Base-by-base conservation (phyloP, 768 basidiomycete genomes). In the Lactifluus rugatus region DNA sequence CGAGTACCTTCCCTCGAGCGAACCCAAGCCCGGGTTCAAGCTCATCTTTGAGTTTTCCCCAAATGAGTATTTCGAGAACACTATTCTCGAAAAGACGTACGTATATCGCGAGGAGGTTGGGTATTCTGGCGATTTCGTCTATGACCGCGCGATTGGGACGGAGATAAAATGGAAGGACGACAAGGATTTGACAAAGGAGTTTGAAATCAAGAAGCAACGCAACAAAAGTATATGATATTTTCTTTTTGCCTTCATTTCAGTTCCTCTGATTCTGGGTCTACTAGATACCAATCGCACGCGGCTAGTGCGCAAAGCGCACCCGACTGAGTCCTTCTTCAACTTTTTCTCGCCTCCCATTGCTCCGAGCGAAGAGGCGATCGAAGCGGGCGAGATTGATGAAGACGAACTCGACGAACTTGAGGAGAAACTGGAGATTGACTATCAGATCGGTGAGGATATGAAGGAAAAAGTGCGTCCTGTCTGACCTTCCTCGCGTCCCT, bases 171-270 rank as follows among this genome's bases (percentile, higher is more conserved):
- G 95, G 95, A 95, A 95, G 75, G 93, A 91, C 71, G 94, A 95
- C 66, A 94, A 96, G 76, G 92, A 99, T 74, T 78, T 99, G 57
- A 99, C 95, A 52, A 92, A 93, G 75, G 89, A 90, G 75, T 89
- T 91, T 66, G 95, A 98, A 76, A 94, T 97, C 72, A 96, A 95
- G 81, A 97, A 96, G 78, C 95, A 98, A 75, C 79, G 95, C 67
- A 99, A 99, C 76, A 99, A 97, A 81, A 93, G 94, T 96, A 59
- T 25, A 69, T 66, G 3, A 14, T 9, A 8, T 19, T 8, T 25
- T 36, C 32, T 34, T 37, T 34, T 14, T 21, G 3, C 2, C 25
- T 28, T n/a, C 8, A 5, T 14, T 14, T 39, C 21, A 23, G 0
- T 34, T 19, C 5, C 49, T 50, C 50, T 58, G 3, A 53, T 46